phyloP scores from a whole-genome alignment of 176 grass and related monocot species.

The Canna indica region DNA sequence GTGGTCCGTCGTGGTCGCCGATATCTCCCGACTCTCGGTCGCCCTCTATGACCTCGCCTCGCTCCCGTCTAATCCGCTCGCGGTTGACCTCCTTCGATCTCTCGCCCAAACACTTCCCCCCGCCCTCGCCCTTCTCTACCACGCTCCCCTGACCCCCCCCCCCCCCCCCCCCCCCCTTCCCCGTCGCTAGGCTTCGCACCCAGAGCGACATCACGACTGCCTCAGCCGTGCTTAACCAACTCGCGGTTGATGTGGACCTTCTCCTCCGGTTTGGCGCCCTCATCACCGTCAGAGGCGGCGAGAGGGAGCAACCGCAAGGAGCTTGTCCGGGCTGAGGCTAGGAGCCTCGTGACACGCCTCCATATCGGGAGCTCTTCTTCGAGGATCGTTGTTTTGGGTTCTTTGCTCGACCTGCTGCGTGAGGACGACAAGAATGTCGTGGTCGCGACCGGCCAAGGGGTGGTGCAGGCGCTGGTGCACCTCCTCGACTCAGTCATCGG shows the following conservation, averaged over 20 bases:
- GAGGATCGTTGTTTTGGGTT: too few species aligned
- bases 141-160: conserved; percentile 13
- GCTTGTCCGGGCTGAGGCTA: too few species aligned
- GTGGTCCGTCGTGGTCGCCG: conserved; percentile 4
- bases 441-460: too few species aligned
- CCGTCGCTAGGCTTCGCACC: conserved; percentile 53
- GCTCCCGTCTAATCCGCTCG: conserved; percentile 11
- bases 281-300: conserved; percentile 32
- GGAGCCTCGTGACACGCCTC: conserved; percentile 21
- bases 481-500: too few species aligned
- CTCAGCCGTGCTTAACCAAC: conserved; percentile 10
- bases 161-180: too few species aligned
- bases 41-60: conserved; percentile 21
- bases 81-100: conserved; percentile 5
- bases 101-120: conserved; percentile 1
- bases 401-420: too few species aligned
- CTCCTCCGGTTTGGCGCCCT: conserved; percentile 35
- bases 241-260: conserved; percentile 26
- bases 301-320: conserved; percentile 12
- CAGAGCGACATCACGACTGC: conserved; percentile 51
- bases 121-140: conserved; percentile 1
- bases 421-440: too few species aligned
- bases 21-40: conserved; percentile 29
- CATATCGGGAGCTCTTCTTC: conserved; percentile 17
- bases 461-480: too few species aligned